Evolutionary conservation across 208 protist species (phyloP), one percentile per base, ranked within the genome.

Genomic region (Trypanosoma conorhini): DNA sequence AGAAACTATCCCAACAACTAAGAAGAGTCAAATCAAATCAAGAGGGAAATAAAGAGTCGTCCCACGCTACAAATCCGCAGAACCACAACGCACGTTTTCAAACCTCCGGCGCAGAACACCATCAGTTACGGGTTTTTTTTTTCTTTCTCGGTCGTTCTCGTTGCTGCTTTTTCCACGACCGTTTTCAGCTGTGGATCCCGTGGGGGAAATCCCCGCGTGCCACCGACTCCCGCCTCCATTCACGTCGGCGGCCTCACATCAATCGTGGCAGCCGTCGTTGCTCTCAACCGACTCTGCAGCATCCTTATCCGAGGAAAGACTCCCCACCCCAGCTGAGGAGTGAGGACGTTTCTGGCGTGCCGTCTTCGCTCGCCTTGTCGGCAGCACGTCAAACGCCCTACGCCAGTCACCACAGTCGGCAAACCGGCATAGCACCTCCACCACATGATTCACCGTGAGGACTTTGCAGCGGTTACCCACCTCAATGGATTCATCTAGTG

Each of bases 401-500:
- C 46, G 54, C 92, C 92, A 97, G 67, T 91, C 75, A 17, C 70
- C 66, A 22, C 73, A 61, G 8, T 74, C 69, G 42, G 67, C 59
- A 62, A 86, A 97, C 13, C 59, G 69, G n/a, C 80, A 81, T 17
- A 97, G 85, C 50, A 93, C 83, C 15, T 93, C 80, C 13, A 88
- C 81, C 10, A 95, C 80, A 70, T 97, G 92, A 62, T 97, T 97
- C 64, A 97, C 89, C 19, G 92, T 97, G 13, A 97, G 81, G 38
- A 97, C 89, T 62, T 92, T 92, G 76, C 88, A 95, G 9, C 86
- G 87, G 63, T 97, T 95, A 38, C 89, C 85, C 5, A 97, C 59
- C n/a, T 82, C 76, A 38, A 97, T 87, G 35, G 58, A 79, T 68
- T 97, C 89, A 28, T 85, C 79, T 52, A 97, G 76, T 22, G 89